Evolutionary conservation across 108 stramenopile species (phyloP).

Genomic region (Parmales sp.): DNA sequence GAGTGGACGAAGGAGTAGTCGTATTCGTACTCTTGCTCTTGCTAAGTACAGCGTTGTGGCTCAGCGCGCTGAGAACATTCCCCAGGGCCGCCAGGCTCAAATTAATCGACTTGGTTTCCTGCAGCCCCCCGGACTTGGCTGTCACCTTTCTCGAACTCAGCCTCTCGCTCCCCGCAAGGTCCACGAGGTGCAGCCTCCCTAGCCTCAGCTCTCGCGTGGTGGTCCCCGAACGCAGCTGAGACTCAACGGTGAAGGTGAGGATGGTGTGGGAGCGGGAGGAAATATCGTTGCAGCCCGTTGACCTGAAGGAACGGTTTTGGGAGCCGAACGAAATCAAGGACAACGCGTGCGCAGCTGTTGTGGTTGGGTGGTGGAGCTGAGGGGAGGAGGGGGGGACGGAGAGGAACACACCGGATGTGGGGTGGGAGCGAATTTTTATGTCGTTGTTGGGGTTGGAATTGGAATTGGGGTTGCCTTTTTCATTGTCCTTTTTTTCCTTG

Average conservation of each 20-base stretch:
- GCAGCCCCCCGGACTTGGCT: background rate
- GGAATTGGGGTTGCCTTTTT: background rate
- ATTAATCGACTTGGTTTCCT: conserved; percentile 32
- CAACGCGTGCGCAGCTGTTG: background rate
- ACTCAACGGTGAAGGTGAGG: conserved; percentile 1
- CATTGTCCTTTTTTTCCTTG: background rate
- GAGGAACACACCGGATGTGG: background rate
- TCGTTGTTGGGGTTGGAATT: background rate
- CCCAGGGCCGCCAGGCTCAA: conserved; percentile 30
- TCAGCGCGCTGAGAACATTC: conserved; percentile 34
- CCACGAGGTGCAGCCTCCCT: conserved; percentile 28
- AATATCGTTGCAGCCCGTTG: background rate
- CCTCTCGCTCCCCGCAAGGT: conserved; percentile 42
- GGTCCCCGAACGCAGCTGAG: background rate
- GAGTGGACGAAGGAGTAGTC: too few relatives aligned
- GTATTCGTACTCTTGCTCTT: too few relatives aligned
- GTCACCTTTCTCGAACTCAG: too few relatives aligned
- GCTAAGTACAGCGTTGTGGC: conserved; percentile 6
- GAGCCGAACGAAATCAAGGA: background rate
- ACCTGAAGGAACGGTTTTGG: background rate
- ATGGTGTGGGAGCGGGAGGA: background rate
- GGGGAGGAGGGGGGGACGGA: background rate
- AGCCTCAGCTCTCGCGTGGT: background rate
- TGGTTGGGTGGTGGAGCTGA: background rate
- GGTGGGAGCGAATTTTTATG: background rate